Base-by-base conservation (phyloP, 2,329 filamentous ascomycete genomes). In the Emericellopsis cladophorae region DNA sequence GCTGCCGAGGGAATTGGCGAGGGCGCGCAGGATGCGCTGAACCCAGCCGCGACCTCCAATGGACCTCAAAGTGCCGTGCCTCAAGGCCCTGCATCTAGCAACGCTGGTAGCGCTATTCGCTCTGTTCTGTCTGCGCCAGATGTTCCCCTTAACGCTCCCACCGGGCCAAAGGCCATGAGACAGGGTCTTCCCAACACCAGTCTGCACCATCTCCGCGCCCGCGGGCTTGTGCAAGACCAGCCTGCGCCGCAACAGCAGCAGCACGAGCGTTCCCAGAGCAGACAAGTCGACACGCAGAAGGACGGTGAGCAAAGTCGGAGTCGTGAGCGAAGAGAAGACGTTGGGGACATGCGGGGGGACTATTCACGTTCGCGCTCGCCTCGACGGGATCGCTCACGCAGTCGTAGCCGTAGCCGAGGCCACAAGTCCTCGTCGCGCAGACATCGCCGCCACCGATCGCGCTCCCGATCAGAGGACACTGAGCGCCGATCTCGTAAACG, bases 141-240 rank as follows among this genome's bases (percentile, higher is more conserved):
- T 51, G 60, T 64, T 40, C 77, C 77, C 36, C 59, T 79, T 62
- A 86, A 72, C 63, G 92, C 92, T 23, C 92, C 92, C 23, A 94
- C 84, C 41, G 92, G 89, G 9, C 92, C 92, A 37, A 89, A 92
- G 62, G 92, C 92, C 15, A 94, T 96, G 86, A 76, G 90, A 47
- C 83, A 92, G 60, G 87, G 88, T 24, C 68, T 88, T 10, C 84
- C 85, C 40, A 93, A 93, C 58, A 89, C 81, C 43, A 85, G 84
- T 49, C 74, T 84, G 40, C 74, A 79, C 48, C 75, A 83, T 51
- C 57, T 80, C 57, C 67, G 76, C 47, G 73, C 73, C 21, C 61
- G 68, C 46, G 70, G 68, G 53, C 68, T 59, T 47, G 61, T 72
- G 31, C 60, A 58, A 49, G 63, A 64, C 47, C 57, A 64, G 39